Percentiles rank a stretch among this genome's conserved stretches.
These are phyloP conservation scores for Pseudogymnoascus sp. DNA, from an alignment of 2,329 filamentous ascomycete genomes.

Conservation along the genomic window DNA sequence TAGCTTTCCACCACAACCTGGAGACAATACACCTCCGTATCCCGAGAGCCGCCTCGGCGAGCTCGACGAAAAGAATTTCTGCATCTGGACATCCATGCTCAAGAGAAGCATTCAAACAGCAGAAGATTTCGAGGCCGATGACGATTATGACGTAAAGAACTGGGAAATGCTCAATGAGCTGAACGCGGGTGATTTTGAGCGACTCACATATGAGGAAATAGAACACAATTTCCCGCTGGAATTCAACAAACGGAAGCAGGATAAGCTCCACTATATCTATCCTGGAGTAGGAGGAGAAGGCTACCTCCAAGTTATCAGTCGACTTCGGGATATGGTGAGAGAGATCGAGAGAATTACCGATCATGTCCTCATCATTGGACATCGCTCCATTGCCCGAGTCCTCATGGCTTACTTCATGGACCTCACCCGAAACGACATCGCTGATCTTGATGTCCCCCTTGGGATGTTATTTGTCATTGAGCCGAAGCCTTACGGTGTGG, in stretches of 20 bases:
- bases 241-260: constrained; percentile 68
- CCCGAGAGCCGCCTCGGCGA: constrained; percentile 66
- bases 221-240: constrained; percentile 71
- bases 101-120: constrained; percentile 83
- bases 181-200: constrained; percentile 87
- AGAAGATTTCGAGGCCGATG: constrained; percentile 81
- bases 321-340: constrained; percentile 88
- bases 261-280: constrained; percentile 96
- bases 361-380: constrained; percentile 85
- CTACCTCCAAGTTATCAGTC: constrained; percentile 94
- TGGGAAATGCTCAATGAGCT: constrained; percentile 98
- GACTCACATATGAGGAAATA: constrained; percentile 91
- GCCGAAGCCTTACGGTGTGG: constrained; percentile 94
- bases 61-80: constrained; percentile 79
- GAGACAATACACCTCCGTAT: constrained; percentile 91
- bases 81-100: constrained; percentile 97
- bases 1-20: constrained; percentile 82
- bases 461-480: constrained; percentile 93
- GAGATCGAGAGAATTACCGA: constrained; percentile 97
- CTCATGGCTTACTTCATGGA: constrained; percentile 96
- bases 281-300: constrained; percentile 93
- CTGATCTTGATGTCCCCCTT: constrained; percentile 86
- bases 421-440: constrained; percentile 81
- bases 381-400: constrained; percentile 86
- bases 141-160: constrained; percentile 93